These are phyloP conservation scores for Gomphus bonarii DNA, from an alignment of 1,284 basidiomycete species.

Conservation along the genomic window DNA sequence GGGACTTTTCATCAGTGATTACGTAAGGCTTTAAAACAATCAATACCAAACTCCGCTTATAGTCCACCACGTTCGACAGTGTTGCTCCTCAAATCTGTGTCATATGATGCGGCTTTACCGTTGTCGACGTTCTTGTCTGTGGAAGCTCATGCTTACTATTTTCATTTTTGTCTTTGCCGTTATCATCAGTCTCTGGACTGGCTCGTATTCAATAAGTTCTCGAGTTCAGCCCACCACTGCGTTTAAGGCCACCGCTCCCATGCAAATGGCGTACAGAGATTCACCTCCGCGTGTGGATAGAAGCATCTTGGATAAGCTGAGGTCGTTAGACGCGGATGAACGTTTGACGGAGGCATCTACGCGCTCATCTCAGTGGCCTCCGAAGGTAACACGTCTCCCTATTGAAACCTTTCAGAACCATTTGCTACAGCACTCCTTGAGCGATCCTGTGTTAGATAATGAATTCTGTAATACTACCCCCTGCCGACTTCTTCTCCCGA, in stretches of 20 bases:
- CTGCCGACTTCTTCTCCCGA: slow-evolving; percentile 37
- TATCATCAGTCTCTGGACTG: too few relatives aligned
- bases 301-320: slow-evolving; percentile 20
- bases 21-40: too few relatives aligned
- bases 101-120: too few relatives aligned
- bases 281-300: slow-evolving; percentile 18
- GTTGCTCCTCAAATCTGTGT: too few relatives aligned
- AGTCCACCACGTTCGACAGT: too few relatives aligned
- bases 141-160: too few relatives aligned
- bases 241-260: not conserved
- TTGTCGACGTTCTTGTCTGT: too few relatives aligned
- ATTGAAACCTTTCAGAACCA: slow-evolving; percentile 14
- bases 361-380: slow-evolving; percentile 19
- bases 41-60: too few relatives aligned
- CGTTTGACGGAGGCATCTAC: slow-evolving; percentile 9
- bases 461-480: slow-evolving; percentile 15
- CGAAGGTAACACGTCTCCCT: slow-evolving; percentile 24
- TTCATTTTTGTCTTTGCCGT: too few relatives aligned
- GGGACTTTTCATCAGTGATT: too few relatives aligned
- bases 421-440: slow-evolving; percentile 7
- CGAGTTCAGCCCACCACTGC: not conserved
- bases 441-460: slow-evolving; percentile 15
- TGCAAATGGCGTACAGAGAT: not conserved
- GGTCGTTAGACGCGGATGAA: slow-evolving; percentile 18
- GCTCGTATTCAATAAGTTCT: too few relatives aligned